phyloP scores from a whole-genome alignment of 2,329 filamentous ascomycete species.

The Botrytis pseudocinerea region DNA sequence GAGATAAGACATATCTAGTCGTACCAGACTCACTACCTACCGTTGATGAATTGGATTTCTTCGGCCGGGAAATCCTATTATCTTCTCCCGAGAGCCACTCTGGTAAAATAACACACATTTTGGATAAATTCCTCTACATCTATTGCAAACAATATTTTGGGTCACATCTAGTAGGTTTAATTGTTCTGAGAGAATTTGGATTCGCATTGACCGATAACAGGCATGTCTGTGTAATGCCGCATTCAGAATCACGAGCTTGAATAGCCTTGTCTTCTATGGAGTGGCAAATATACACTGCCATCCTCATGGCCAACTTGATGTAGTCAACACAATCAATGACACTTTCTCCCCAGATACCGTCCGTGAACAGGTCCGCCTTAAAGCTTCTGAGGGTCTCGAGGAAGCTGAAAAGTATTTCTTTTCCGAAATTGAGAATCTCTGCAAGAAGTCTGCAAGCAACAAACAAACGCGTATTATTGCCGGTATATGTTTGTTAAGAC shows the following conservation, averaged over 20 bases:
- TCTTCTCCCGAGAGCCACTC: constrained; percentile 27
- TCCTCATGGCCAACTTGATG: constrained; percentile 11
- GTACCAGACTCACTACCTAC: constrained; percentile 26
- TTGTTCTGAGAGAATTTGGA: no score
- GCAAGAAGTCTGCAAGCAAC: constrained; percentile 21
- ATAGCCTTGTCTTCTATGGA: constrained; percentile 30
- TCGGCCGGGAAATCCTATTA: constrained; percentile 27
- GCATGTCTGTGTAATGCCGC: constrained; percentile 25
- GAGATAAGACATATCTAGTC: constrained; percentile 28
- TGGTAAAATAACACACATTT: constrained; percentile 25
- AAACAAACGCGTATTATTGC: constrained; percentile 30
- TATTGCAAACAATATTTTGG: constrained; percentile 21
- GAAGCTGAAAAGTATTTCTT: constrained; percentile 27
- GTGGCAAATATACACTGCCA: constrained; percentile 26
- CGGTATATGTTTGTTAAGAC: constrained; percentile 29
- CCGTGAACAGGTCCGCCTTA: constrained; percentile 30
- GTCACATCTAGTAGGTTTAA: constrained; percentile 22
- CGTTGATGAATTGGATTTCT: constrained; percentile 26
- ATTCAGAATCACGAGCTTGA: constrained; percentile 28
- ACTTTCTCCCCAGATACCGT: constrained; percentile 30
- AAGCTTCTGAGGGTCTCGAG: constrained; percentile 28
- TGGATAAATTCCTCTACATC: constrained; percentile 27
- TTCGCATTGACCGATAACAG: background rate
- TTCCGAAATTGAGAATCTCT: constrained; percentile 27
- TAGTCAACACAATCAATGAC: constrained; percentile 14